Evolutionary conservation across 768 basidiomycete genomes (phyloP).

Genomic region (Albatrellus ellisii): DNA sequence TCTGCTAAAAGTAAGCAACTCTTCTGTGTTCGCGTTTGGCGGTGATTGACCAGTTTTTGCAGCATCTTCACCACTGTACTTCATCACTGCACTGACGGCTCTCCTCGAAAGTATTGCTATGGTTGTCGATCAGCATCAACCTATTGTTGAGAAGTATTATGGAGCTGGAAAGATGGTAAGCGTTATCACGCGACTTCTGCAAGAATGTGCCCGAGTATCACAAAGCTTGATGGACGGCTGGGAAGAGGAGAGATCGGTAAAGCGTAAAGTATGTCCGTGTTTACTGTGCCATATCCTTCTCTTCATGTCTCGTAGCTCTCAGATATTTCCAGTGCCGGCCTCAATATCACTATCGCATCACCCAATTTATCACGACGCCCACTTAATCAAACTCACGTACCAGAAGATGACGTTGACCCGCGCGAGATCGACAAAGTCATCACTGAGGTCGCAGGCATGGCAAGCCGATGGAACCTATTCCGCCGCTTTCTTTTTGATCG

Average conservation of each 20-base stretch:
- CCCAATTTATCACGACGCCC: slow-evolving; percentile 9
- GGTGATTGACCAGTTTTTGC: slow-evolving; percentile 7
- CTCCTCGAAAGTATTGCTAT: slow-evolving; percentile 92
- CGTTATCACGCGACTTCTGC: slow-evolving; percentile 62
- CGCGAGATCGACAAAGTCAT: slow-evolving; percentile 85
- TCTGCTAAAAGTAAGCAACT: slow-evolving; percentile 69
- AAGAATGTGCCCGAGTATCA: slow-evolving; percentile 81
- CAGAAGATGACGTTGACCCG: slow-evolving; percentile 60
- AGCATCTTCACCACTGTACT: slow-evolving; percentile 92
- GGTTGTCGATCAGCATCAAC: slow-evolving; percentile 96
- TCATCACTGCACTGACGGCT: slow-evolving; percentile 78
- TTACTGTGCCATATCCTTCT: not conserved
- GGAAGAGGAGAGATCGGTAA: slow-evolving; percentile 82
- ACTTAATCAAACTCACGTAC: slow-evolving; percentile 11
- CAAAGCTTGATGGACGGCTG: slow-evolving; percentile 65
- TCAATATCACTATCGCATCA: slow-evolving; percentile 7
- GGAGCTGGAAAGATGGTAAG: slow-evolving; percentile 76
- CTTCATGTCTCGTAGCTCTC: slow-evolving; percentile 19
- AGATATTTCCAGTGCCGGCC: slow-evolving; percentile 21
- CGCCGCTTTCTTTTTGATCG: slow-evolving; percentile 74
- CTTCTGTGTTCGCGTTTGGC: slow-evolving; percentile 6
- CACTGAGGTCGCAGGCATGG: slow-evolving; percentile 84
- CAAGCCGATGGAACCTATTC: slow-evolving; percentile 86
- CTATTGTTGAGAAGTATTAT: slow-evolving; percentile 97
- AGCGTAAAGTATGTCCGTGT: slow-evolving; percentile 46